Evolutionary conservation across 345 rosid genomes (phyloP).

Genomic region (Tarenaya hassleriana): DNA sequence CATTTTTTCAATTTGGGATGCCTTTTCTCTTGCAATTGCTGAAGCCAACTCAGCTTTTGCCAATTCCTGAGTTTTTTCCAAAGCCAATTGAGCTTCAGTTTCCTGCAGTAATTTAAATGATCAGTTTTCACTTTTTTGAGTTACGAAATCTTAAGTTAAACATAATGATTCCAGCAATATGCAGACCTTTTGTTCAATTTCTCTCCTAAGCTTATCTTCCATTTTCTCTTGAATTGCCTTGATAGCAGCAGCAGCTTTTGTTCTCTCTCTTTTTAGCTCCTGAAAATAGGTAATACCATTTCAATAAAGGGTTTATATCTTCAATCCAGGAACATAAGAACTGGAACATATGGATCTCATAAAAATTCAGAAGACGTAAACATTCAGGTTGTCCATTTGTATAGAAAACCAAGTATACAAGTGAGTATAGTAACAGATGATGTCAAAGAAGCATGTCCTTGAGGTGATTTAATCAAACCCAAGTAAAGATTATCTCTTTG

Average conservation of each 20-base stretch:
- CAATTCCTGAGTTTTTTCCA: slow-evolving; percentile 55
- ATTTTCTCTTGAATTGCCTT: slow-evolving; percentile 74
- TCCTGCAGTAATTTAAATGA: slow-evolving; percentile 44
- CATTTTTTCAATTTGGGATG: slow-evolving; percentile 72
- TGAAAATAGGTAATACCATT: slow-evolving; percentile 31
- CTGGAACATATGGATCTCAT: neutral
- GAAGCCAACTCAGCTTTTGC: slow-evolving; percentile 79
- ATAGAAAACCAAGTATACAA: slow-evolving; percentile 3
- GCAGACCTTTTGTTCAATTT: slow-evolving; percentile 77
- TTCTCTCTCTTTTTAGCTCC: slow-evolving; percentile 92
- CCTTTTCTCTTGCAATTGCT: slow-evolving; percentile 70
- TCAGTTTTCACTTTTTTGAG: slow-evolving; percentile 23
- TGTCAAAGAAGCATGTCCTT: slow-evolving; percentile 4
- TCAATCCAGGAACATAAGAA: slow-evolving; percentile 13
- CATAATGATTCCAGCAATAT: slow-evolving; percentile 6
- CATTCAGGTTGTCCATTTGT: neutral
- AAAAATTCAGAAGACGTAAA: slow-evolving; percentile 5
- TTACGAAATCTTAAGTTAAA: slow-evolving; percentile 3
- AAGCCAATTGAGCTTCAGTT: slow-evolving; percentile 53
- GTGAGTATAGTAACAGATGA: slow-evolving; percentile 1
- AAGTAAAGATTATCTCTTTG: slow-evolving; percentile 4
- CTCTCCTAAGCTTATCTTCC: slow-evolving; percentile 70
- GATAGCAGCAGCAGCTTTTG: slow-evolving; percentile 78
- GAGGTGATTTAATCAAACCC: slow-evolving; percentile 10
- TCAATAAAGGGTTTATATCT: neutral